Percentiles rank a stretch among this genome's conserved stretches.
These are phyloP conservation scores for Hebeloma cylindrosporum DNA, from an alignment of 768 basidiomycete genomes.

Conservation along the genomic window DNA sequence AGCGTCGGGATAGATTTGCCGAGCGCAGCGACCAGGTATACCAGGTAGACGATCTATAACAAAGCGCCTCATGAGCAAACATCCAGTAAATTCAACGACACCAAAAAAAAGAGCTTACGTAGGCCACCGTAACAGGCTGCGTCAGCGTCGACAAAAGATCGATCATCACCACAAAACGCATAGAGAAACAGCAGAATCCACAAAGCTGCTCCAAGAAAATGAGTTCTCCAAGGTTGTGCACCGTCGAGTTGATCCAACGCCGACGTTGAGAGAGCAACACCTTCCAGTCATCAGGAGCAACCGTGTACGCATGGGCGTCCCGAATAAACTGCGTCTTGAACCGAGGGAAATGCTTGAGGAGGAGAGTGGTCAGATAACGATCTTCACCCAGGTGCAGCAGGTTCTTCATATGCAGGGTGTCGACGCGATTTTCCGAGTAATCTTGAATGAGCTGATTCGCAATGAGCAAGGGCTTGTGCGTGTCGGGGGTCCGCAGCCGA, in stretches of 20 bases:
- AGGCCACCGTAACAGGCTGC: constrained; percentile 84
- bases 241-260: constrained; percentile 99
- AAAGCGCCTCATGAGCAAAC: constrained; percentile 17
- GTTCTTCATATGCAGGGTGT: constrained; percentile 99
- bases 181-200: constrained; percentile 98
- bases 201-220: constrained; percentile 89
- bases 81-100: background rate
- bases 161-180: constrained; percentile 98
- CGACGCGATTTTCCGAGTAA: constrained; percentile 94
- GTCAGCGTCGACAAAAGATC: constrained; percentile 87
- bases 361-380: constrained; percentile 94
- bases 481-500: constrained; percentile 91
- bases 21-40: constrained; percentile 73
- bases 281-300: constrained; percentile 95
- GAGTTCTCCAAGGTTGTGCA: constrained; percentile 94
- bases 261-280: constrained; percentile 93
- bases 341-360: constrained; percentile 92
- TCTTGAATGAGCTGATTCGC: constrained; percentile 88
- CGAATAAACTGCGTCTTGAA: constrained; percentile 96
- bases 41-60: constrained; percentile 78
- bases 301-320: constrained; percentile 91
- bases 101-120: constrained; percentile 54
- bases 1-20: constrained; percentile 71
- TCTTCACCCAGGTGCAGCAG: constrained; percentile 97
- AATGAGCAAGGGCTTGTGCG: constrained; percentile 91